Evolutionary conservation across 106 monocot species (phyloP).

Genomic region (Posidonia australis): DNA sequence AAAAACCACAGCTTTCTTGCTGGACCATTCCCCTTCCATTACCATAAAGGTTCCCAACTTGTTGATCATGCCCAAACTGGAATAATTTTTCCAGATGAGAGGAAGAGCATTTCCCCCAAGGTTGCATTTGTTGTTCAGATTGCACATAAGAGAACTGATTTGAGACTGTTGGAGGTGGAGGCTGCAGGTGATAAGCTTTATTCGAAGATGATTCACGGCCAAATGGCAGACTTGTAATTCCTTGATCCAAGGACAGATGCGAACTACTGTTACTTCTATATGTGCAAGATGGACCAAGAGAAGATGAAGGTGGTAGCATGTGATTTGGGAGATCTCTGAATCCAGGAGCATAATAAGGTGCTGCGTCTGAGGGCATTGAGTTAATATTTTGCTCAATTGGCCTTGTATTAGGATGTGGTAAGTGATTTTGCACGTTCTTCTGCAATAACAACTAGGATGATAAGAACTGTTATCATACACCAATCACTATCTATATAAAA

Average conservation of each 20-base stretch:
- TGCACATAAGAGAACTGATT: slow-evolving; percentile 76
- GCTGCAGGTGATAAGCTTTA: slow-evolving; percentile 51
- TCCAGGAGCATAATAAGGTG: slow-evolving; percentile 31
- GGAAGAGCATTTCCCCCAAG: slow-evolving; percentile 33
- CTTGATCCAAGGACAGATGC: slow-evolving; percentile 21
- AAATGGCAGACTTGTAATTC: slow-evolving; percentile 21
- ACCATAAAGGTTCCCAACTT: slow-evolving; percentile 22
- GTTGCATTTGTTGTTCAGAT: slow-evolving; percentile 31
- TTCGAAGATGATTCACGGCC: slow-evolving; percentile 16
- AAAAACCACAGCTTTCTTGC: slow-evolving; percentile 40
- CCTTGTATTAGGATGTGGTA: slow-evolving; percentile 13
- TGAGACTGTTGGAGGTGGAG: slow-evolving; percentile 49
- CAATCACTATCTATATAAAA: neutral
- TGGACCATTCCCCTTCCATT: slow-evolving; percentile 26
- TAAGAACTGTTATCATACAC: neutral
- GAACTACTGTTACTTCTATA: slow-evolving; percentile 14
- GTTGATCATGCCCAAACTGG: slow-evolving; percentile 27
- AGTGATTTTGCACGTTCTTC: slow-evolving; percentile 36
- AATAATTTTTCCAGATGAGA: slow-evolving; percentile 16
- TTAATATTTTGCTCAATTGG: neutral
- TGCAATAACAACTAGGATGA: slow-evolving; percentile 9
- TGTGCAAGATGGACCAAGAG: slow-evolving; percentile 30
- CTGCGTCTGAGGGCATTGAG: slow-evolving; percentile 20
- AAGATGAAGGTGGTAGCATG: slow-evolving; percentile 20
- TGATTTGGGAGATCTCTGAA: slow-evolving; percentile 36